These are phyloP conservation scores for Lojkania enalia DNA, from an alignment of 2,329 filamentous ascomycete genomes.

Conservation along the genomic window DNA sequence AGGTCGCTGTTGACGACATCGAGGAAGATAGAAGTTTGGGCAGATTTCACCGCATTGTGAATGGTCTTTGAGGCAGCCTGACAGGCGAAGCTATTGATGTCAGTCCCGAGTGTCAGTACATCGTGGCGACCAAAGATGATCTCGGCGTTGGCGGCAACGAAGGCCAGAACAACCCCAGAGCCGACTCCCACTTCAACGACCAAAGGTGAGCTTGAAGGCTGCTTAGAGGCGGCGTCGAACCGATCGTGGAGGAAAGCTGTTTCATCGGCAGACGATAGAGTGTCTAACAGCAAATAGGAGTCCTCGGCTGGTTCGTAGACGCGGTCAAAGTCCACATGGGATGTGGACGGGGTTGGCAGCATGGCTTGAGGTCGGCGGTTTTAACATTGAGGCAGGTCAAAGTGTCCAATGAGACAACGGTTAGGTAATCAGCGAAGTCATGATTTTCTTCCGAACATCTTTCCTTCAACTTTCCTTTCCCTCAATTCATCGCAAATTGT, in stretches of 20 bases:
- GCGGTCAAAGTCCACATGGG: slow-evolving; percentile 83
- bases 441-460: slow-evolving; percentile 1
- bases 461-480: neutral
- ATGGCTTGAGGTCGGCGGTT: slow-evolving; percentile 53
- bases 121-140: slow-evolving; percentile 72
- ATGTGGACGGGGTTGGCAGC: slow-evolving; percentile 92
- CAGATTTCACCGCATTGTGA: slow-evolving; percentile 49
- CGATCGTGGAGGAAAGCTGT: slow-evolving; percentile 66
- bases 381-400: slow-evolving; percentile 2
- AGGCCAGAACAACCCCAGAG: slow-evolving; percentile 91
- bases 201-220: slow-evolving; percentile 49
- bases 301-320: slow-evolving; percentile 97
- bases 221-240: slow-evolving; percentile 53
- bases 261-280: slow-evolving; percentile 74
- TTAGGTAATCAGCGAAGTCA: slow-evolving; percentile 10
- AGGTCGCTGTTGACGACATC: slow-evolving; percentile 74
- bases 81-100: slow-evolving; percentile 86
- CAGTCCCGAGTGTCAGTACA: slow-evolving; percentile 74
- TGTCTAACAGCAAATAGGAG: slow-evolving; percentile 91
- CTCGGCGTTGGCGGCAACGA: slow-evolving; percentile 74
- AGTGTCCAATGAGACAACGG: neutral
- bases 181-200: slow-evolving; percentile 87
- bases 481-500: neutral
- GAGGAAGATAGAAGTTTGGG: slow-evolving; percentile 55
- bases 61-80: slow-evolving; percentile 73